Percentiles rank a stretch among this genome's conserved stretches.
Conservation (phyloP, 768 basidiomycete genomes). For the Fistulinella prunicolor region DNA sequence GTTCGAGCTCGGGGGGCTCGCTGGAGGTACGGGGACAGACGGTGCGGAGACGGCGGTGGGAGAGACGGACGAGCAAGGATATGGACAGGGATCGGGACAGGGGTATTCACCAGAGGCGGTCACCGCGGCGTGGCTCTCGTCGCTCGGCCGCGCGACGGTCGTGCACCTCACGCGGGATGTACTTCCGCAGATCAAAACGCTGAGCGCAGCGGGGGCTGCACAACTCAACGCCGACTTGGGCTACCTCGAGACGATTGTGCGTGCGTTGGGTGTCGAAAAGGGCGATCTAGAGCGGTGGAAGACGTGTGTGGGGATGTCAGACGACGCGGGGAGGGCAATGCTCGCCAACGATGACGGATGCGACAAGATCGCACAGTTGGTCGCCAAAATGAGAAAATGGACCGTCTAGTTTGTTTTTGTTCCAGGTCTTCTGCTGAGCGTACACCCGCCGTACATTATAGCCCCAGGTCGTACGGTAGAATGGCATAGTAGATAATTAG, state of each 20-base stretch:
- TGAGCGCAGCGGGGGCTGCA: constrained; percentile 67
- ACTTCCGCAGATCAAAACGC: constrained; percentile 65
- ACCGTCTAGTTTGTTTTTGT: constrained; percentile 1
- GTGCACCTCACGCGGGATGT: constrained; percentile 65
- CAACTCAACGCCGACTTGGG: constrained; percentile 87
- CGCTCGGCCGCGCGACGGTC: constrained; percentile 80
- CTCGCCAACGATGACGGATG: constrained; percentile 16
- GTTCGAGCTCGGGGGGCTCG: constrained; percentile 83
- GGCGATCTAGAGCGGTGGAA: constrained; percentile 80
- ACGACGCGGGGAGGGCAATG: constrained; percentile 35
- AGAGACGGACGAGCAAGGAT: neutral
- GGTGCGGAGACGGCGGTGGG: constrained; percentile 29
- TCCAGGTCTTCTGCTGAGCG: too few relatives aligned
- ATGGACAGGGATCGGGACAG: constrained; percentile 40
- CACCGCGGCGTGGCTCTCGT: constrained; percentile 88
- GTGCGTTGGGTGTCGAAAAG: constrained; percentile 86
- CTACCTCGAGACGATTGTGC: constrained; percentile 87
- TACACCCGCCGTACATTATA: too few relatives aligned
- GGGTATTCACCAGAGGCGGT: constrained; percentile 67
- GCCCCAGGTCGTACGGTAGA: too few relatives aligned
- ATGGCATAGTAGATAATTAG: constrained; percentile 6
- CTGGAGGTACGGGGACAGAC: constrained; percentile 47
- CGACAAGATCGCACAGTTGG: constrained; percentile 17
- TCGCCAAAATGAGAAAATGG: constrained; percentile 36
- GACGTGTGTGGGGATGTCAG: constrained; percentile 60